Conservation (phyloP, 192 early-diverging fungal species). For the Gaertneriomyces semiglobifer region DNA sequence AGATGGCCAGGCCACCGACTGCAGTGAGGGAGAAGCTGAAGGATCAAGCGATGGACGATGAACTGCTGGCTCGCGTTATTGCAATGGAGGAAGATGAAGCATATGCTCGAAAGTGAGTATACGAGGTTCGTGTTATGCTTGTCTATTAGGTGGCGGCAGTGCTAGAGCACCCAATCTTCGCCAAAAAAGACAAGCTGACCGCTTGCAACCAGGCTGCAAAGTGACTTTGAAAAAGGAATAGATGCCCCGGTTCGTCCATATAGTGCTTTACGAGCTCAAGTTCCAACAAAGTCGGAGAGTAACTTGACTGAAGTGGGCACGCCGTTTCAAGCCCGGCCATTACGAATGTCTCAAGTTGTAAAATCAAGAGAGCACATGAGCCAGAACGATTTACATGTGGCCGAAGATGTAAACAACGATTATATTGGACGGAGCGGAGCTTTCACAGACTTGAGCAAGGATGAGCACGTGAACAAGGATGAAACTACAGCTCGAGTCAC, state of each 20-base stretch:
- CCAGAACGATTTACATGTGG: constrained; percentile 8
- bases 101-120: constrained; percentile 29
- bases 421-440: constrained; percentile 24
- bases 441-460: constrained; percentile 15
- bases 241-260: constrained; percentile 18
- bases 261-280: constrained; percentile 6
- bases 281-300: constrained; percentile 6
- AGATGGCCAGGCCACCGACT: constrained; percentile 6
- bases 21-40: constrained; percentile 10
- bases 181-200: too few species aligned
- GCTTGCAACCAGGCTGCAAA: constrained; percentile 8
- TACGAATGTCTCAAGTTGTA: background rate
- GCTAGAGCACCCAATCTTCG: too few species aligned
- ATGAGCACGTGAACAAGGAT: background rate
- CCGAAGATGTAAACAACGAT: background rate
- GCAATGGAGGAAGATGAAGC: constrained; percentile 30
- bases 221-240: constrained; percentile 18
- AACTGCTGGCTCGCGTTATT: constrained; percentile 24
- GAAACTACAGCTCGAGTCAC: constrained; percentile 4
- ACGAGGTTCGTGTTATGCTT: background rate
- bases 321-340: background rate
- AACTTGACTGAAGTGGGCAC: constrained; percentile 1
- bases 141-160: too few species aligned
- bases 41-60: constrained; percentile 27
- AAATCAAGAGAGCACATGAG: constrained; percentile 19